Evolutionary conservation across 495 filamentous ascomycete species (phyloP), one percentile per base, ranked within the genome.

Genomic region (Usnea hakonensis): DNA sequence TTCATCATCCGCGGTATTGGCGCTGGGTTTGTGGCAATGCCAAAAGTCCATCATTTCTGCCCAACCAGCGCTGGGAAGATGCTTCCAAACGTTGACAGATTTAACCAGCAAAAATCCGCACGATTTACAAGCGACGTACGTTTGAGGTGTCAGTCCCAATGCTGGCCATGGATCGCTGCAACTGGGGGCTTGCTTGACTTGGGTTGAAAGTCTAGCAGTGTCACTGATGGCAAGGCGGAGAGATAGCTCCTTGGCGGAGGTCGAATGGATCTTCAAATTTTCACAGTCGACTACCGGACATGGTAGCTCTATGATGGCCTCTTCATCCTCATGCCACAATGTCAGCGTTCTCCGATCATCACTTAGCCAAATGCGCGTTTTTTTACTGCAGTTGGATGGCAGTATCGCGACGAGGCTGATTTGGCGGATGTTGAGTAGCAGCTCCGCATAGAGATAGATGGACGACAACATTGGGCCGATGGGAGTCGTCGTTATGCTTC

Each of bases 31-130:
- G 72, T 98, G 94, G 70, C 94, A 99, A 73, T 99, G 94, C 94
- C 94, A 99, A 67, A 97, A 96, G 71, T 99, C 94, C 94, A 99
- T 99, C 95, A 97, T 97, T 73, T 99, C 94, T 2, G 93, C 94
- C 94, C 94, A 99, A 68, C 95, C 94, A 62, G 92, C 90, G 66
- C 90, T 95, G 1, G 94, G 94, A 6, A 98, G 79, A 68, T 97
- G 91, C 74, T 92, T 96, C 94, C 95, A 98, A n/a, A 73, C 52
- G 19, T 43, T 35, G 16, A 55, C n/a, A 50, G 57, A 9, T 21
- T 71, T 69, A 16, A 79, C 54, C 23, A 81, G 58, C 1, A 55
- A 19, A 14, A 64, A 64, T 10, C 64, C 64, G 64, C 94, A 98
- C 10, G 65, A 63, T 48, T 82, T 78, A 76, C 94, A 98, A 4